Conservation (phyloP, 1,284 basidiomycete genomes). For the Leccinum subfulvum region DNA sequence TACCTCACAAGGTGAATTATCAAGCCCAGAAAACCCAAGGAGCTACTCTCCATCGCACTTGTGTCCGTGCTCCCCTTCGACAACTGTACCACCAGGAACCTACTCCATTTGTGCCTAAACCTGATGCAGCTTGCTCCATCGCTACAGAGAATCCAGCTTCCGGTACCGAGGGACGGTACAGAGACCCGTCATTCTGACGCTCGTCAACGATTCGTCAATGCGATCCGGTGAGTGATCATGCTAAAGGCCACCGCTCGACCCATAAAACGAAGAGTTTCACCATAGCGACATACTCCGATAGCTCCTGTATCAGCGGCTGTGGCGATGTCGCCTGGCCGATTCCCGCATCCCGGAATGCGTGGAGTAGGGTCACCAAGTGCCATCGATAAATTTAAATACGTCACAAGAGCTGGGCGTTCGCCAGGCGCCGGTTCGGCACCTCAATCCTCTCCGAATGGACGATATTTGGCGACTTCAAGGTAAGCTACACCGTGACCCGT, state of each 20-base stretch:
- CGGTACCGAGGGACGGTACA: constrained; percentile 26
- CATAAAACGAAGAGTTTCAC: constrained; percentile 14
- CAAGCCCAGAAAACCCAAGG: constrained; percentile 27
- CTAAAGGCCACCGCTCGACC: constrained; percentile 37
- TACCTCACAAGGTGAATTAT: constrained; percentile 27
- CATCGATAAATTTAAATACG: constrained; percentile 54
- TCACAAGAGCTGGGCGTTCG: constrained; percentile 49
- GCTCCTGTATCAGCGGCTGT: constrained; percentile 25
- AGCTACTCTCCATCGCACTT: constrained; percentile 27
- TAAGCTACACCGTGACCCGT: constrained; percentile 1
- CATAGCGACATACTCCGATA: constrained; percentile 19
- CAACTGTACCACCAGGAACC: constrained; percentile 24
- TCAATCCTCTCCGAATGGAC: constrained; percentile 43
- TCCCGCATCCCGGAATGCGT: constrained; percentile 40
- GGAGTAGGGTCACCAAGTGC: constrained; percentile 55
- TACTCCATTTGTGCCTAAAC: constrained; percentile 14
- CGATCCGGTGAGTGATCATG: constrained; percentile 51
- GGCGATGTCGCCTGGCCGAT: constrained; percentile 36
- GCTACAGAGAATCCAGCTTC: constrained; percentile 30
- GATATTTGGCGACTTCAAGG: constrained; percentile 40
- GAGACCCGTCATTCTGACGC: constrained; percentile 30
- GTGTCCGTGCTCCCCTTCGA: constrained; percentile 19
- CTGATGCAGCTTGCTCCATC: constrained; percentile 24
- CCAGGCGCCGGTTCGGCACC: constrained; percentile 38
- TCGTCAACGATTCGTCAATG: constrained; percentile 40